Percentiles rank a stretch among this genome's conserved stretches.
These are phyloP conservation scores for Yamadazyma endophytica DNA, from an alignment of 805 yeast species.

Conservation along the genomic window DNA sequence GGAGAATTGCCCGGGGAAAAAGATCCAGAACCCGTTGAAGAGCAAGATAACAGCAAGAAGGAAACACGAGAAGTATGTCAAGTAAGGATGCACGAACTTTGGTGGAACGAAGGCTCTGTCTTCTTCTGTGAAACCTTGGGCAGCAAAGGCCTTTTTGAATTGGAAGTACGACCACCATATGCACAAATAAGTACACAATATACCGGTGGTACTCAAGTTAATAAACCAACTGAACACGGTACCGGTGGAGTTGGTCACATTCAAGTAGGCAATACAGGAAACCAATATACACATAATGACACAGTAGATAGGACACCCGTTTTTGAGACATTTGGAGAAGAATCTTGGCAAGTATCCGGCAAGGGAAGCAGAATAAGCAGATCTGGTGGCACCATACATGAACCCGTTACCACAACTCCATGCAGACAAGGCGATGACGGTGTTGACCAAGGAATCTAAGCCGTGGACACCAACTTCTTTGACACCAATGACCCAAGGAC, in stretches of 20 bases:
- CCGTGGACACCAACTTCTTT: conserved; percentile 30
- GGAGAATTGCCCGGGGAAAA: conserved; percentile 32
- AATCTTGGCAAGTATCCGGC: conserved; percentile 33
- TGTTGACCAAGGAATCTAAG: conserved; percentile 31
- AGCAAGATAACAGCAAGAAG: conserved; percentile 22
- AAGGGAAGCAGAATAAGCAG: conserved; percentile 28
- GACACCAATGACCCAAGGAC: conserved; percentile 38
- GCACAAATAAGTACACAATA: conserved; percentile 25
- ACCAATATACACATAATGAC: conserved; percentile 18
- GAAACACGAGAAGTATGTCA: conserved; percentile 21
- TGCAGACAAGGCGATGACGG: conserved; percentile 28
- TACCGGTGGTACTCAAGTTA: conserved; percentile 32
- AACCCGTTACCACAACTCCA: conserved; percentile 37
- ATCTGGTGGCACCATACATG: conserved; percentile 32
- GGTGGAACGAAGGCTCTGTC: conserved; percentile 17
- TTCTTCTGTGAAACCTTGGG: conserved; percentile 19
- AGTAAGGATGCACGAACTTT: conserved; percentile 20
- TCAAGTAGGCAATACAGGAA: conserved; percentile 26
- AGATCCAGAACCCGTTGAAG: conserved; percentile 40
- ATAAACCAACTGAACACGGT: conserved; percentile 34
- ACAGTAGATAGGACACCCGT: conserved; percentile 31
- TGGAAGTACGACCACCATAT: conserved; percentile 31
- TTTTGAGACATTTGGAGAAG: conserved; percentile 26
- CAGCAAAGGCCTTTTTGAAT: conserved; percentile 23
- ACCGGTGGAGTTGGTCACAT: conserved; percentile 21